Percentiles rank a stretch among this genome's conserved stretches.
Conservation (phyloP, 495 filamentous ascomycete species). For the Tuber indicum region DNA sequence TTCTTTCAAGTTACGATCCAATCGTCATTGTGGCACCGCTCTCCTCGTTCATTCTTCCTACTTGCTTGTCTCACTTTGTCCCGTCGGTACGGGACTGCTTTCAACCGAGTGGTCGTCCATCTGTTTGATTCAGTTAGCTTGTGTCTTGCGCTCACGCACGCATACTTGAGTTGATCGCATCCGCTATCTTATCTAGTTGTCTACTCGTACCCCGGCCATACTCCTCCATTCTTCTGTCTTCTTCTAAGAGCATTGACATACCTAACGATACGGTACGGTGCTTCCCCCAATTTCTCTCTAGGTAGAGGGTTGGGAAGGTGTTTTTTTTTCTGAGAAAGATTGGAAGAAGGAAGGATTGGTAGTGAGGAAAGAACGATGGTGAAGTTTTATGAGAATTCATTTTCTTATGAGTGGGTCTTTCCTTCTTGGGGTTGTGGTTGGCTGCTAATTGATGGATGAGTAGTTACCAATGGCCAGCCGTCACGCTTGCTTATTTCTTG, state of each 20-base stretch:
- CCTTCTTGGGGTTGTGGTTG: constrained; percentile 10
- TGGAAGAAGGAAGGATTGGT: neutral
- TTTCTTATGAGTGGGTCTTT: constrained; percentile 75
- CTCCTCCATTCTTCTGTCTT: neutral
- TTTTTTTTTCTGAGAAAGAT: neutral
- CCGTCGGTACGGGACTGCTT: neutral
- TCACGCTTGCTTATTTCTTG: constrained; percentile 97
- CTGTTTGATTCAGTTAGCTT: neutral
- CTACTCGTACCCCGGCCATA: too few relatives aligned
- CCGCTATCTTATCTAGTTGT: neutral
- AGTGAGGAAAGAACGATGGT: constrained; percentile 52
- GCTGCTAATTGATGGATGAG: constrained; percentile 1
- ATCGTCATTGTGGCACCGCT: neutral
- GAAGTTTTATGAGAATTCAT: constrained; percentile 82
- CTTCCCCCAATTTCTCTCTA: neutral
- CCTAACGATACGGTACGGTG: neutral
- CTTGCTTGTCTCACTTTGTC: neutral
- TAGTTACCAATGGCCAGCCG: constrained; percentile 49
- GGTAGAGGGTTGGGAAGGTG: neutral
- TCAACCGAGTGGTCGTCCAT: neutral
- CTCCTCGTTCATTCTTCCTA: neutral
- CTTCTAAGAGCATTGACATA: neutral
- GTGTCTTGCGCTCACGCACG: neutral
- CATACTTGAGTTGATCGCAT: neutral
- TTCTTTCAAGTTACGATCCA: neutral